phyloP scores from a whole-genome alignment of 2,329 filamentous ascomycete genomes.

The Graphilbum fragrans region DNA sequence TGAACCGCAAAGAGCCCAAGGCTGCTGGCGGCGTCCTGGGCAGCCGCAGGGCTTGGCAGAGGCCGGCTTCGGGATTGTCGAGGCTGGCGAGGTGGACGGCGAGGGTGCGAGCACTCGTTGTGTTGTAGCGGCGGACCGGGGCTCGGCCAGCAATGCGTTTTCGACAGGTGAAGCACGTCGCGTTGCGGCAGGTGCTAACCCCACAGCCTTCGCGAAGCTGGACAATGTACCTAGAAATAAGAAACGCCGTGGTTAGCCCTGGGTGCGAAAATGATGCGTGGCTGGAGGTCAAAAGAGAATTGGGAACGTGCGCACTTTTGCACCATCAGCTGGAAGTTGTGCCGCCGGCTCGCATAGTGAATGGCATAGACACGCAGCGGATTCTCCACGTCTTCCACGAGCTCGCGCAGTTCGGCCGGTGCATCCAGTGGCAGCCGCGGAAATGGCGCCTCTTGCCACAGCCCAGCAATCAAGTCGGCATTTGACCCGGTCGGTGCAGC shows the following conservation, averaged over 20 bases:
- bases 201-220: conserved; percentile 78
- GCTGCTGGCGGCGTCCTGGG: conserved; percentile 31
- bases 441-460: conserved; percentile 52
- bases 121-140: conserved; percentile 67
- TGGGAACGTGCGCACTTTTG: conserved; percentile 44
- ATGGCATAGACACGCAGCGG: conserved; percentile 49
- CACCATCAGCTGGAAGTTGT: conserved; percentile 54
- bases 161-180: conserved; percentile 72
- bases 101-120: conserved; percentile 68
- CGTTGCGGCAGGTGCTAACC: conserved; percentile 52
- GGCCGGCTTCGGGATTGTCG: conserved; percentile 57
- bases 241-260: no score
- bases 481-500: conserved; percentile 15
- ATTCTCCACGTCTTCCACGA: conserved; percentile 47
- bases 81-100: conserved; percentile 72
- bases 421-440: conserved; percentile 47
- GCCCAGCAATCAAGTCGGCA: conserved; percentile 38
- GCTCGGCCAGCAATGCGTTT: conserved; percentile 52
- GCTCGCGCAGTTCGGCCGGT: conserved; percentile 41
- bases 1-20: conserved; percentile 34
- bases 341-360: conserved; percentile 46
- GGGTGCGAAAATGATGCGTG: no score
- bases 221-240: conserved; percentile 52
- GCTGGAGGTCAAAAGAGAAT: no score
- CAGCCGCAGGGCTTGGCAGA: conserved; percentile 45